These are phyloP conservation scores for Pythium rishiriense DNA, from an alignment of 352 stramenopile genomes.

Conservation along the genomic window DNA sequence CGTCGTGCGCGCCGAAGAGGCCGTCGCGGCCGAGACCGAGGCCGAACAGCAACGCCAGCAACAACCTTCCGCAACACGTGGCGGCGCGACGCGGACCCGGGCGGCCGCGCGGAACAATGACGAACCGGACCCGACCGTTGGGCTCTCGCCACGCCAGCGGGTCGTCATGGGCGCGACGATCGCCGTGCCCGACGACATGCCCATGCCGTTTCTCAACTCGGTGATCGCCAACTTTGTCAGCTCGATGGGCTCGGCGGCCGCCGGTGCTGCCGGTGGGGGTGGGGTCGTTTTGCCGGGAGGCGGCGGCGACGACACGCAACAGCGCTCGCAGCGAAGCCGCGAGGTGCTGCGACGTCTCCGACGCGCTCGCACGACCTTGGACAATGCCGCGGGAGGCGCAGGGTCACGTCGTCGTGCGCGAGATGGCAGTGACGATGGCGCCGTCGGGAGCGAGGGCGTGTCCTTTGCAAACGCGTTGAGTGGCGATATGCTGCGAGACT, in stretches of 20 bases:
- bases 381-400: neutral
- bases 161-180: slow-evolving; percentile 82
- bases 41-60: slow-evolving; percentile 6
- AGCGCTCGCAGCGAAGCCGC: slow-evolving; percentile 17
- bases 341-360: slow-evolving; percentile 25
- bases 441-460: neutral
- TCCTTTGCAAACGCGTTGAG: slow-evolving; percentile 19
- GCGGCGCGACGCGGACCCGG: neutral
- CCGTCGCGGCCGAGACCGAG: neutral
- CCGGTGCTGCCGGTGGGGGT: neutral
- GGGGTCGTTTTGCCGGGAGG: neutral
- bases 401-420: slow-evolving; percentile 14
- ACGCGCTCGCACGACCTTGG: slow-evolving; percentile 3
- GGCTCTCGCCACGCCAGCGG: slow-evolving; percentile 27
- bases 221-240: slow-evolving; percentile 82
- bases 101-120: slow-evolving; percentile 49
- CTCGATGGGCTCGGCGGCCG: slow-evolving; percentile 22
- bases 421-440: slow-evolving; percentile 10
- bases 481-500: slow-evolving; percentile 25
- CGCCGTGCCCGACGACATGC: slow-evolving; percentile 62
- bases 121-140: slow-evolving; percentile 64
- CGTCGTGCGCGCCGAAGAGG: slow-evolving; percentile 54
- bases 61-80: neutral
- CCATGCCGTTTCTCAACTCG: slow-evolving; percentile 82
- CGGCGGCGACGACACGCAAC: slow-evolving; percentile 2